Evolutionary conservation across 371 early-diverging fungal species (phyloP), one percentile per base, ranked within the genome.

Genomic region (Mortierella sp.): DNA sequence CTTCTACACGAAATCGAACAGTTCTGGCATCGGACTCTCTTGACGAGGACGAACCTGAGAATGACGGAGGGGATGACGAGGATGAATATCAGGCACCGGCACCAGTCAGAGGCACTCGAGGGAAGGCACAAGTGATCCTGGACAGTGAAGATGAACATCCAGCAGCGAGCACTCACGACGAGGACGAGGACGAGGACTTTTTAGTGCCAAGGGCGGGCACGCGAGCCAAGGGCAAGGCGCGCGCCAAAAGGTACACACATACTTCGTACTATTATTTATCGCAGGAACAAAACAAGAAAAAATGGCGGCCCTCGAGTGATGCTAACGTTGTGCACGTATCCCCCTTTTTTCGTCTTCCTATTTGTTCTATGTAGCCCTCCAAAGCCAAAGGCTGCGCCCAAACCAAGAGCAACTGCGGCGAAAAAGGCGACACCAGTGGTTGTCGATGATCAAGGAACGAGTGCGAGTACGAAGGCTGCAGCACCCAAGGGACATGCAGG

Each of bases 181-280:
- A 55, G 22, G 66, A 37, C 5, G 48, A 64, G 0, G 80, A 75
- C 10, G 76, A 72, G 1, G 77, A 81, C 22, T 73, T 79, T 67
- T 43, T 77, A 29, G 45, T 52, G 4, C 64, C 77, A n/a, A 76
- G 67, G 37, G 64, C 71, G 16, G 77, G 73, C 11, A 31, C 73
- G 29, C 69, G 61, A 29, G 65, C 74, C 40, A 81, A 81, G 29
- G 77, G 74, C 63, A 81, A 81, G 44, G 64, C 65, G 10, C 66
- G 71, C 13, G 81, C 68, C 10, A 73, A 61, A 29, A 81, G 77
- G 81, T 81, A 75, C n/a, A 16, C n/a, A n/a, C n/a, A n/a, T n/a
- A n/a, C n/a, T n/a, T n/a, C n/a, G n/a, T n/a, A n/a, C n/a, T n/a
- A n/a, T n/a, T n/a, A n/a, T n/a, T n/a, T n/a, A n/a, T n/a, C n/a